Evolutionary conservation across 2,329 filamentous ascomycete genomes (phyloP), one percentile per base, ranked within the genome.

Genomic region (Beauveria varroae): DNA sequence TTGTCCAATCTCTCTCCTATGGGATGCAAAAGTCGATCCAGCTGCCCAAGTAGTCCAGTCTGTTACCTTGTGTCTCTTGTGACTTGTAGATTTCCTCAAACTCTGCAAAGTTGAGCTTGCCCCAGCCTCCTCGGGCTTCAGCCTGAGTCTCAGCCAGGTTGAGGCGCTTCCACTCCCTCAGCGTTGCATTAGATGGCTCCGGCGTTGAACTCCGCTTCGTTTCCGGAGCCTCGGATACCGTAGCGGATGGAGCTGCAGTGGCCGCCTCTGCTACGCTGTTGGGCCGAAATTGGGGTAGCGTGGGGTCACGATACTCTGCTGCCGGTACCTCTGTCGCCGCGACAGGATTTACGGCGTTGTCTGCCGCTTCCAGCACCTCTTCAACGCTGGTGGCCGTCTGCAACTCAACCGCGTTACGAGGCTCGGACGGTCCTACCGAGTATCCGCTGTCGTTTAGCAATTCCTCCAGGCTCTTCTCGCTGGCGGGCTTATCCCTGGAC

Each of bases 11-110:
- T 28, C 22, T 20, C 46, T 51, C 53, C 72, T 79, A 85, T 16
- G 85, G 85, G 66, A 88, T 87, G 71, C 85, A 88, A 71, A 87
- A 86, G 71, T 97, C 93, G 73, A 97, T 90, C 93, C 93, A 98
- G 68, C 86, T 90, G 63, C 90, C 90, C 52, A 97, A 79, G 73
- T 96, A 93, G 66, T 90, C 89, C 64, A 93, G 79, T 58, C 87
- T 77, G 69, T 86, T 85, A 16, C 81, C 82, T 30, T 78, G 76
- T 26, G 85, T 84, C 65, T 87, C 83, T 64, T 86, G 81, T n/a
- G 80, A 79, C 67, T 86, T 84, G 76, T 95, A 91, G 55, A 88
- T 86, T 44, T 78, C 77, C 68, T 90, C 86, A 73, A 98, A 96
- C 73, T 98, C 95, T 1, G 83, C 80, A 65, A 87, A 93, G 69